These are phyloP conservation scores for Didymella lethalis DNA, from an alignment of 2,329 filamentous ascomycete genomes.

Conservation along the genomic window DNA sequence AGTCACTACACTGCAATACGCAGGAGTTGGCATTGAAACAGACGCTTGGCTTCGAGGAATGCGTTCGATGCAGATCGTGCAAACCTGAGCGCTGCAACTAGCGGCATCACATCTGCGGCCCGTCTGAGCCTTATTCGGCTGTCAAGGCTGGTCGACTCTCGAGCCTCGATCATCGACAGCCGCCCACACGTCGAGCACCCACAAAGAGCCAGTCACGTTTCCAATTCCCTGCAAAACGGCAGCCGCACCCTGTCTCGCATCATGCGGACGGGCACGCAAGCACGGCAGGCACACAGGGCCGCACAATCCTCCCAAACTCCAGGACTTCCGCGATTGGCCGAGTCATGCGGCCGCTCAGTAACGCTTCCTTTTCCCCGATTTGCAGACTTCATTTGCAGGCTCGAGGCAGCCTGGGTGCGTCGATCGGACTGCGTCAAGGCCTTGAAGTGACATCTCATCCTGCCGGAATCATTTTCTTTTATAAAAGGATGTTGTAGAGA, in stretches of 20 bases:
- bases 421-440: background rate
- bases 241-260: slow-evolving; percentile 21
- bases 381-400: background rate
- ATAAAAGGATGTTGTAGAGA: background rate
- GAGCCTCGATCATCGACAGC: background rate
- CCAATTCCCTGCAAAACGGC: slow-evolving; percentile 10
- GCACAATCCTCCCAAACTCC: slow-evolving; percentile 4
- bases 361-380: slow-evolving; percentile 2
- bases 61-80: slow-evolving; percentile 1
- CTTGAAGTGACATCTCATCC: background rate
- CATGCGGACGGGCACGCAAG: slow-evolving; percentile 11
- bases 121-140: background rate
- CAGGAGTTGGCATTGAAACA: slow-evolving; percentile 1
- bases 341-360: slow-evolving; percentile 14
- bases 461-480: background rate
- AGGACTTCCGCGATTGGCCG: slow-evolving; percentile 1
- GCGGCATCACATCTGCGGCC: background rate
- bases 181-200: background rate
- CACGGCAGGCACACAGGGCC: slow-evolving; percentile 3
- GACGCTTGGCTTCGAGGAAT: background rate
- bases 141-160: background rate
- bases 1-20: slow-evolving; percentile 1
- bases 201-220: background rate
- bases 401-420: background rate
- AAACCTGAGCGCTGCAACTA: background rate